phyloP scores from a whole-genome alignment of 2,329 filamentous ascomycete genomes.

The Catunica adiposa region DNA sequence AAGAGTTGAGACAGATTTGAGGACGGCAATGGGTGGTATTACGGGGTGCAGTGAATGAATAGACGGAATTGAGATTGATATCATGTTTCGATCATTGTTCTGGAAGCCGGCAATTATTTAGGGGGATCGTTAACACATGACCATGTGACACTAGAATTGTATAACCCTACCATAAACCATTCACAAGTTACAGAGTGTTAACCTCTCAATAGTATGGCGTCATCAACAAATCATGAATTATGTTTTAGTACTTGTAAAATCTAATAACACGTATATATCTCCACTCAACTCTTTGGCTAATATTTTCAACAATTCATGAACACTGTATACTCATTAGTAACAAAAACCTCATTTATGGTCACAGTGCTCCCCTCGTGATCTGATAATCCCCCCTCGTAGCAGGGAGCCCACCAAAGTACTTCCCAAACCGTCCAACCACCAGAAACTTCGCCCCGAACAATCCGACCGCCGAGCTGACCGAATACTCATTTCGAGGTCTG shows the following conservation, averaged over 20 bases:
- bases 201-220: too few relatives aligned
- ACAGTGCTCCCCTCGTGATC: neutral
- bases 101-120: too few relatives aligned
- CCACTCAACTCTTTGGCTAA: neutral
- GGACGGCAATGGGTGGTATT: too few relatives aligned
- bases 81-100: neutral
- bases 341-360: neutral
- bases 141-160: too few relatives aligned
- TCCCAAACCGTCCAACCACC: neutral
- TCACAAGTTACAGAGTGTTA: too few relatives aligned
- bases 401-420: neutral
- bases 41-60: too few relatives aligned
- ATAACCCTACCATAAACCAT: too few relatives aligned
- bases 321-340: neutral
- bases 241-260: too few relatives aligned
- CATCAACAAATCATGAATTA: too few relatives aligned
- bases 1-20: too few relatives aligned
- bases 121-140: too few relatives aligned
- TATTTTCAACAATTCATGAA: neutral
- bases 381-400: neutral
- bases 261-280: neutral
- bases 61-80: neutral
- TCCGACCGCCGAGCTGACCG: neutral
- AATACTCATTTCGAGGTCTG: too few relatives aligned
- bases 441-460: neutral